Percentiles rank a stretch among this genome's conserved stretches.
Evolutionary conservation across 2,329 filamentous ascomycete species (phyloP).

Genomic region (Geosmithia morbida): DNA sequence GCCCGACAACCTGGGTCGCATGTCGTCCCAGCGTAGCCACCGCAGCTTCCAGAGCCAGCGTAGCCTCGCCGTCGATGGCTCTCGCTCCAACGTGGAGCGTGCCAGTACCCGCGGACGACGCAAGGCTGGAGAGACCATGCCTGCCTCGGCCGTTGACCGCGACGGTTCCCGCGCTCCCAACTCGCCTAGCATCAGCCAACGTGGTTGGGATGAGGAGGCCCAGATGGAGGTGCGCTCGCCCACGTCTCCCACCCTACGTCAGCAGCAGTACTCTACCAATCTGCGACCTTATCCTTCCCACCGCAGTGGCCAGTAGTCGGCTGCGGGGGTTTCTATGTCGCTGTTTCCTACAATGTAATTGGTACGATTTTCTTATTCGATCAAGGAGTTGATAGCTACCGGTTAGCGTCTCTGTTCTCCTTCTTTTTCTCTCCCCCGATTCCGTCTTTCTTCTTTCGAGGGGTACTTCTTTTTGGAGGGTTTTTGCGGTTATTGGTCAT

Average conservation of each 20-base stretch:
- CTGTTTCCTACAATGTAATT: background rate
- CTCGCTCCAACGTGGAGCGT: constrained; percentile 21
- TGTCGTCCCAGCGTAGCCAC: constrained; percentile 1
- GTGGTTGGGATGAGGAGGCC: constrained; percentile 28
- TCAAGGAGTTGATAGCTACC: background rate
- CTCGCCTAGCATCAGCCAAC: constrained; percentile 13
- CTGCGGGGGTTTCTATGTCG: background rate
- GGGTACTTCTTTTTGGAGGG: background rate
- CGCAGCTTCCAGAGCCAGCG: constrained; percentile 19
- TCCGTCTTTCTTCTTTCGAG: background rate
- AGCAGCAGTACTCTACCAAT: background rate
- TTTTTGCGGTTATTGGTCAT: background rate
- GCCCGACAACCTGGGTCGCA: background rate
- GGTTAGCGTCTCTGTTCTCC: no score
- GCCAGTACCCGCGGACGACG: constrained; percentile 34
- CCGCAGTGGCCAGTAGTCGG: background rate
- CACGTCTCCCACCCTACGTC: background rate
- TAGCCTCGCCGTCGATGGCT: constrained; percentile 16
- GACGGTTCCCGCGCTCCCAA: constrained; percentile 2
- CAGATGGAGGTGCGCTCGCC: constrained; percentile 8
- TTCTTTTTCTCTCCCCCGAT: background rate
- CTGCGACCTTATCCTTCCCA: background rate
- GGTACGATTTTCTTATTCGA: background rate
- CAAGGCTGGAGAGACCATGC: constrained; percentile 30
- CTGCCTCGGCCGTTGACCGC: constrained; percentile 9